phyloP scores from a whole-genome alignment of 2,329 filamentous ascomycete species.

The Fusarium sp. region DNA sequence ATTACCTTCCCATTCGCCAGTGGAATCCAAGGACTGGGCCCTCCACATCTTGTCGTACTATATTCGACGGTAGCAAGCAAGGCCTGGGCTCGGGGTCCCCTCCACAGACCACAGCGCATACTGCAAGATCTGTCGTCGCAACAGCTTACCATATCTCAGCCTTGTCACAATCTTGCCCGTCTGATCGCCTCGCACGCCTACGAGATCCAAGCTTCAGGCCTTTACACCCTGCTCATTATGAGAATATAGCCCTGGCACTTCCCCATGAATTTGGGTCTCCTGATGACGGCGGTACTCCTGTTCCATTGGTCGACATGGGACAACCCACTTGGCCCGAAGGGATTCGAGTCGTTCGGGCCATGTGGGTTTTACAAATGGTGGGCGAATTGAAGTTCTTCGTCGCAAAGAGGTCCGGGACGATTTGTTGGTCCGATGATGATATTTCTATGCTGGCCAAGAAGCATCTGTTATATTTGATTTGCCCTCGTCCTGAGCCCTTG shows the following conservation, averaged over 20 bases:
- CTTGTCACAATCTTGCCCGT: neutral
- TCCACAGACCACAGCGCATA: too few species aligned
- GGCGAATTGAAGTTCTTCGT: constrained; percentile 11
- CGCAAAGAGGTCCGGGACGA: neutral
- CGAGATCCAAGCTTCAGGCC: constrained; percentile 30
- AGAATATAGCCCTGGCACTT: too few species aligned
- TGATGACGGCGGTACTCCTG: constrained; percentile 7
- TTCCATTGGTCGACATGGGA: constrained; percentile 14
- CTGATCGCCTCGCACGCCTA: neutral
- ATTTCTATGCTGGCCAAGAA: too few species aligned
- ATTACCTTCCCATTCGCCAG: too few species aligned
- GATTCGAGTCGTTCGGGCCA: constrained; percentile 40
- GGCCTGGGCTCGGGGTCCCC: too few species aligned
- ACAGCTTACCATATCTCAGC: neutral
- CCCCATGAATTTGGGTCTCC: too few species aligned
- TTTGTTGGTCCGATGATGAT: neutral
- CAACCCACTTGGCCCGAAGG: constrained; percentile 42
- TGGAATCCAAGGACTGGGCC: too few species aligned
- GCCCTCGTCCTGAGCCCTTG: too few species aligned
- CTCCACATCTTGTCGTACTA: too few species aligned
- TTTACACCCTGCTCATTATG: neutral
- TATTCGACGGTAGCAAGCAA: too few species aligned
- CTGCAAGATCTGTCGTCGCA: neutral
- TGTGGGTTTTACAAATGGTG: constrained; percentile 36
- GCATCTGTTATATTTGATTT: too few species aligned